Evolutionary conservation across 1,284 basidiomycete species (phyloP).

Genomic region (Puccinia coronata): DNA sequence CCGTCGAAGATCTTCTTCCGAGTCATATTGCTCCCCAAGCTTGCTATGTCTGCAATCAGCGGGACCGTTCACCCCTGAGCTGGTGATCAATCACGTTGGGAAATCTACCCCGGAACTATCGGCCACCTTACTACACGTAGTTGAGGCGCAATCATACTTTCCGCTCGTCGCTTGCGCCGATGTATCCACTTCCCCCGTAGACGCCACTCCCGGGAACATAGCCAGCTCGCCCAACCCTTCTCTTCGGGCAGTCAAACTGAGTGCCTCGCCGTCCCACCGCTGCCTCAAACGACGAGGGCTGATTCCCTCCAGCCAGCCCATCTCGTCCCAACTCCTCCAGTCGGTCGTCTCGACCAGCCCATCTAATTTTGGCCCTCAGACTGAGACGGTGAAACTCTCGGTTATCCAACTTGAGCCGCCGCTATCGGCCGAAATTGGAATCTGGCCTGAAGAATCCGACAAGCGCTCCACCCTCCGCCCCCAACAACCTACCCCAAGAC

Average conservation of each 20-base stretch:
- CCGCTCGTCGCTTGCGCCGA: background rate
- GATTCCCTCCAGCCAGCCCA: slow-evolving; percentile 23
- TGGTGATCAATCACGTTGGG: slow-evolving; percentile 16
- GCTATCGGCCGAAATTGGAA: background rate
- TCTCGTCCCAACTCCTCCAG: slow-evolving; percentile 30
- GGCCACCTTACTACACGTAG: background rate
- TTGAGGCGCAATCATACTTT: background rate
- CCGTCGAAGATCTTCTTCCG: slow-evolving; percentile 5
- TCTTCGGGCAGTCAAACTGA: slow-evolving; percentile 24
- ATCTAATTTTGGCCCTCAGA: background rate
- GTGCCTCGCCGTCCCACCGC: background rate
- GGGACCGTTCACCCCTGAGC: slow-evolving; percentile 41
- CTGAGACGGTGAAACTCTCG: background rate
- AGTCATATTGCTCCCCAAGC: background rate
- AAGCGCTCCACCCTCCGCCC: background rate
- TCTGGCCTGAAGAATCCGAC: background rate
- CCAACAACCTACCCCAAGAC: background rate
- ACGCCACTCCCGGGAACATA: background rate
- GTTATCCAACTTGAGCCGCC: background rate
- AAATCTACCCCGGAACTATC: slow-evolving; percentile 22
- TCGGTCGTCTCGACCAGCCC: slow-evolving; percentile 26
- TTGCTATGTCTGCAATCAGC: slow-evolving; percentile 10
- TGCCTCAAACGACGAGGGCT: slow-evolving; percentile 34
- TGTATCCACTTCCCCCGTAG: background rate
- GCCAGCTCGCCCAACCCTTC: slow-evolving; percentile 24